Percentiles rank a stretch among this genome's conserved stretches.
Conservation (phyloP, 2,329 filamentous ascomycete species). For the Ophiostoma montium region DNA sequence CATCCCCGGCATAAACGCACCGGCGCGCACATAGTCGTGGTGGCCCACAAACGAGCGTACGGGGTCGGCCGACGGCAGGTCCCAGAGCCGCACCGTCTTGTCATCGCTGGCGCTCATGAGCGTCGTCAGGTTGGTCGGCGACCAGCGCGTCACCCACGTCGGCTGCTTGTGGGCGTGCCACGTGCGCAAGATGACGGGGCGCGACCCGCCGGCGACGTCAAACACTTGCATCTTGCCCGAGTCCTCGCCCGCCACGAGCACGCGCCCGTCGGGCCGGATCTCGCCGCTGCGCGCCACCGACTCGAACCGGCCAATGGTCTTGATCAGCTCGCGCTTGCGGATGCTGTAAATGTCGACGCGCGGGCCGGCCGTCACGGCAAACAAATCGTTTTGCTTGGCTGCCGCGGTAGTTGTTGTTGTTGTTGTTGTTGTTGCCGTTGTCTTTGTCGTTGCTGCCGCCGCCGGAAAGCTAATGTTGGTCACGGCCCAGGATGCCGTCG, state of each 20-base stretch:
- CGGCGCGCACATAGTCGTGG: constrained; percentile 80
- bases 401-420: constrained; percentile 26
- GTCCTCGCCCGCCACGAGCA: constrained; percentile 84
- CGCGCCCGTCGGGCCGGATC: constrained; percentile 73
- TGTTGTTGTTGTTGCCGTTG: constrained; percentile 25
- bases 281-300: constrained; percentile 83
- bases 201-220: constrained; percentile 51
- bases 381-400: constrained; percentile 50
- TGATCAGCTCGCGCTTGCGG: constrained; percentile 78
- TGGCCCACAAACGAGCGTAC: constrained; percentile 73
- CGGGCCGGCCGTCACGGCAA: constrained; percentile 88
- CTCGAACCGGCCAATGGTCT: constrained; percentile 88
- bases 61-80: constrained; percentile 67
- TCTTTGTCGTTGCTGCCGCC: constrained; percentile 17
- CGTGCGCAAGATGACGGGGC: constrained; percentile 83
- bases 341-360: constrained; percentile 89
- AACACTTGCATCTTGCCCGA: constrained; percentile 90
- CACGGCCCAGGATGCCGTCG: constrained; percentile 77
- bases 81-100: constrained; percentile 85
- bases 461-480: constrained; percentile 71
- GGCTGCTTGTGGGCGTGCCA: constrained; percentile 93
- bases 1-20: constrained; percentile 61
- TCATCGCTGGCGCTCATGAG: constrained; percentile 88
- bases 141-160: constrained; percentile 84
- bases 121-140: constrained; percentile 71